phyloP scores from a whole-genome alignment of 2,329 filamentous ascomycete genomes.

The Colletotrichum plurivorum region DNA sequence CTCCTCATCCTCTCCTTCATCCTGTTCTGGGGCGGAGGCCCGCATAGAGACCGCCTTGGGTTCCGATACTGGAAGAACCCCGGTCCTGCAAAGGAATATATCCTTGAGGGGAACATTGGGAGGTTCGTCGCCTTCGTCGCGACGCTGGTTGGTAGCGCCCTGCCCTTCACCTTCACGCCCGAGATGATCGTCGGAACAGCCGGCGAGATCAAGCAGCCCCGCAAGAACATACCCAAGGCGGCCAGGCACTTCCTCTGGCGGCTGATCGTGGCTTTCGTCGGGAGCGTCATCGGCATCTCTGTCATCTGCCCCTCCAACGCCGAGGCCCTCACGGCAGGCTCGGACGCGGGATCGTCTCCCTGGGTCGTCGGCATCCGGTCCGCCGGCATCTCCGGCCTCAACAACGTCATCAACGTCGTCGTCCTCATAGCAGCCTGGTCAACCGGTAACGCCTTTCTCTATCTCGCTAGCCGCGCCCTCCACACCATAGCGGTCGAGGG shows the following conservation, averaged over 20 bases:
- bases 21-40: constrained; percentile 38
- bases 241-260: constrained; percentile 45
- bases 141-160: constrained; percentile 28
- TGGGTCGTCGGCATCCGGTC: constrained; percentile 65
- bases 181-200: constrained; percentile 42
- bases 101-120: constrained; percentile 40
- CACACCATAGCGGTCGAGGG: constrained; percentile 32
- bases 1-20: constrained; percentile 74
- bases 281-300: constrained; percentile 65
- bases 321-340: constrained; percentile 50
- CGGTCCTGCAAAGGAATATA: constrained; percentile 18
- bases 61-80: constrained; percentile 36
- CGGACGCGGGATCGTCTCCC: constrained; percentile 57
- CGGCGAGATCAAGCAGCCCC: constrained; percentile 56
- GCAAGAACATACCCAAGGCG: constrained; percentile 53
- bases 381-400: constrained; percentile 66
- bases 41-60: constrained; percentile 41
- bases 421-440: constrained; percentile 66
- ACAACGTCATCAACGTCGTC: constrained; percentile 67
- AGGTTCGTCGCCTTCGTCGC: constrained; percentile 32
- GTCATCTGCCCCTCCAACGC: constrained; percentile 68
- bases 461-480: constrained; percentile 67
- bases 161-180: constrained; percentile 42
- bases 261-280: constrained; percentile 58
- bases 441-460: constrained; percentile 66